A percentile compares a stretch with the other conserved stretches of the same genome.
phyloP scores from a whole-genome alignment of 306 rosid genomes.

The Boehmeria nivea region DNA sequence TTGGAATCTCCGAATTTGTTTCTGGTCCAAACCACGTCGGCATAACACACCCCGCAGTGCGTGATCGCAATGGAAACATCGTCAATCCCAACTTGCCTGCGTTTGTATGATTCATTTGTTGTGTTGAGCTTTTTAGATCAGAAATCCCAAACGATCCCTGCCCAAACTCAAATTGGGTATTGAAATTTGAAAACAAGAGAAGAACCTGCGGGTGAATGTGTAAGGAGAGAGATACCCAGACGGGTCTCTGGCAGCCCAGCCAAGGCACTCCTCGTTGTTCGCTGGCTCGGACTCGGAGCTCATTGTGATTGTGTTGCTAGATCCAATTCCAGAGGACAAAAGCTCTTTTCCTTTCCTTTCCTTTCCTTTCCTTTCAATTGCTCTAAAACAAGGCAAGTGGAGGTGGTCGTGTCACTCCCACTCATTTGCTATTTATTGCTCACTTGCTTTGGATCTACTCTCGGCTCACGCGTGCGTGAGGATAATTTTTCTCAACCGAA shows the following conservation, averaged over 20 bases:
- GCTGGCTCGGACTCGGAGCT: neutral
- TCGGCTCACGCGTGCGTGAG: too few relatives aligned
- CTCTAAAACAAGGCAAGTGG: too few relatives aligned
- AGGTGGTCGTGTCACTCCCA: too few relatives aligned
- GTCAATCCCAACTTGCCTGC: constrained; percentile 23
- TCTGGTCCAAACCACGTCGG: constrained; percentile 59
- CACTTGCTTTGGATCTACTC: too few relatives aligned
- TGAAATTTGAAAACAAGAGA: too few relatives aligned
- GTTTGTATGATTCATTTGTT: too few relatives aligned
- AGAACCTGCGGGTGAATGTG: constrained; percentile 15
- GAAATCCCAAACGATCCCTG: too few relatives aligned
- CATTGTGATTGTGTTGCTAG: too few relatives aligned
- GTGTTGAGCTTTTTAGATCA: too few relatives aligned
- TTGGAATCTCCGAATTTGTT: constrained; percentile 47
- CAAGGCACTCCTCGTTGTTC: constrained; percentile 13
- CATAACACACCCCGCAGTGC: constrained; percentile 76
- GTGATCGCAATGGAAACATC: constrained; percentile 67
- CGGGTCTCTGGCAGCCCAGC: constrained; percentile 25
- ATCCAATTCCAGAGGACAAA: neutral
- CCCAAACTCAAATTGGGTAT: too few relatives aligned
- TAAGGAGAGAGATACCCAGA: constrained; percentile 19
- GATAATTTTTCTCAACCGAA: too few relatives aligned
- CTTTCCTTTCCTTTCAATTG: neutral
- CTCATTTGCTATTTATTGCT: too few relatives aligned
- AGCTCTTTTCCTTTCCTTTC: neutral